A percentile compares a stretch with the other conserved stretches of the same genome.
These are phyloP conservation scores for Suillus paluster DNA, from an alignment of 768 basidiomycete genomes.

Conservation along the genomic window DNA sequence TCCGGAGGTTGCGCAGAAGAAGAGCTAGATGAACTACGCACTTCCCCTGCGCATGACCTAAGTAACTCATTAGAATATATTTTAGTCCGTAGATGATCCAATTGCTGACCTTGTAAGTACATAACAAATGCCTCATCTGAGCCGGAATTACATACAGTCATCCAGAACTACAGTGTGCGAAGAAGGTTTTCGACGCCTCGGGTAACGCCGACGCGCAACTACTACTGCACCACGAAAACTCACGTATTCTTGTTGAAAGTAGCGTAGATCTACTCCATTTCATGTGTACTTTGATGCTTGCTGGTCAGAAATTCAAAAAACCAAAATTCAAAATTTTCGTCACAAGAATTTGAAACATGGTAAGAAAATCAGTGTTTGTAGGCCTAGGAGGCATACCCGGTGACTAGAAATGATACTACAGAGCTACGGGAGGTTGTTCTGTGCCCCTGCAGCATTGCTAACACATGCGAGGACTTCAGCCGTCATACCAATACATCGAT, in stretches of 20 bases:
- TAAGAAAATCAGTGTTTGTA: not conserved
- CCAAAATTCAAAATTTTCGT: not conserved
- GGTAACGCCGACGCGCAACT: not conserved
- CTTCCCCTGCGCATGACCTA: too few relatives aligned
- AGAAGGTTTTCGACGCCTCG: constrained; percentile 8
- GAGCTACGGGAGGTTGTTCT: not conserved
- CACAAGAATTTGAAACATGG: constrained; percentile 7
- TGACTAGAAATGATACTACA: not conserved
- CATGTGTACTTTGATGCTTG: not conserved
- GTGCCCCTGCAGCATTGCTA: not conserved
- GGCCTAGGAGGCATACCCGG: not conserved
- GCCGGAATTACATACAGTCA: too few relatives aligned
- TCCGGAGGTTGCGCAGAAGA: too few relatives aligned
- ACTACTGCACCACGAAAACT: not conserved
- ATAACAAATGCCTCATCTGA: not conserved
- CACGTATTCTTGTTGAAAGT: not conserved
- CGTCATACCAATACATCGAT: constrained; percentile 11
- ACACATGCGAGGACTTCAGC: not conserved
- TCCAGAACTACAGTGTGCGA: not conserved
- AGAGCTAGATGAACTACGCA: too few relatives aligned
- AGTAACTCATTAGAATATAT: too few relatives aligned
- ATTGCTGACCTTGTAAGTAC: too few relatives aligned
- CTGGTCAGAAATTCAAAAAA: not conserved
- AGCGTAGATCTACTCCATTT: not conserved
- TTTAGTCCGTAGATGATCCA: too few relatives aligned